Conservation (phyloP, 2,329 filamentous ascomycete genomes). For the Pyricularia pennisetigena region DNA sequence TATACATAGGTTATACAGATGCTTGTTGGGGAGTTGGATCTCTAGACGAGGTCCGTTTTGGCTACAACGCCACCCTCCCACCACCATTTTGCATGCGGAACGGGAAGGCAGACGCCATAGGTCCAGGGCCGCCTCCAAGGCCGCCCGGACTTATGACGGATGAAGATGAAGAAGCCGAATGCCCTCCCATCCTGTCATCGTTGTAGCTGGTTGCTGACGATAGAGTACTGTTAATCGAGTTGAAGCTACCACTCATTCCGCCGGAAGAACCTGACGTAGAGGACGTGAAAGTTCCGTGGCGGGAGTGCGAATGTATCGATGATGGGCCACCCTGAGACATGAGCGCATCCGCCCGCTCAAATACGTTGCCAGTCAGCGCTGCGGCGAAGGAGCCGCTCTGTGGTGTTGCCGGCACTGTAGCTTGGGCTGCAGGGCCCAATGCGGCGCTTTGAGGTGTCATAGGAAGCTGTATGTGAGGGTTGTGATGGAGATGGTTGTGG, state of each 20-base stretch:
- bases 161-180: not conserved
- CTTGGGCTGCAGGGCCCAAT: slow-evolving; percentile 80
- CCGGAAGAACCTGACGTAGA: slow-evolving; percentile 42
- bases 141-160: slow-evolving; percentile 16
- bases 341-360: slow-evolving; percentile 48
- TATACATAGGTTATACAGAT: not conserved
- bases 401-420: slow-evolving; percentile 70
- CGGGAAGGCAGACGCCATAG: slow-evolving; percentile 13
- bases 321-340: slow-evolving; percentile 47
- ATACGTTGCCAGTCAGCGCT: slow-evolving; percentile 48
- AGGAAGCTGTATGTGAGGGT: slow-evolving; percentile 38
- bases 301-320: slow-evolving; percentile 28
- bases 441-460: slow-evolving; percentile 87
- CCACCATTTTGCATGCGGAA: slow-evolving; percentile 18
- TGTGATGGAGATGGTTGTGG: slow-evolving; percentile 3
- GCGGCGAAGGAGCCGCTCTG: slow-evolving; percentile 45
- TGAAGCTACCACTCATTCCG: slow-evolving; percentile 32
- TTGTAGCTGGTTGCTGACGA: slow-evolving; percentile 11
- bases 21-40: not conserved
- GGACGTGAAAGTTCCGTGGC: slow-evolving; percentile 47
- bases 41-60: not conserved
- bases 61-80: slow-evolving; percentile 18
- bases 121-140: not conserved
- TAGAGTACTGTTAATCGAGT: slow-evolving; percentile 19
- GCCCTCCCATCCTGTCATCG: not conserved